Evolutionary conservation across 192 early-diverging fungal genomes (phyloP), one percentile per base, ranked within the genome.

Genomic region (Podila horticola): DNA sequence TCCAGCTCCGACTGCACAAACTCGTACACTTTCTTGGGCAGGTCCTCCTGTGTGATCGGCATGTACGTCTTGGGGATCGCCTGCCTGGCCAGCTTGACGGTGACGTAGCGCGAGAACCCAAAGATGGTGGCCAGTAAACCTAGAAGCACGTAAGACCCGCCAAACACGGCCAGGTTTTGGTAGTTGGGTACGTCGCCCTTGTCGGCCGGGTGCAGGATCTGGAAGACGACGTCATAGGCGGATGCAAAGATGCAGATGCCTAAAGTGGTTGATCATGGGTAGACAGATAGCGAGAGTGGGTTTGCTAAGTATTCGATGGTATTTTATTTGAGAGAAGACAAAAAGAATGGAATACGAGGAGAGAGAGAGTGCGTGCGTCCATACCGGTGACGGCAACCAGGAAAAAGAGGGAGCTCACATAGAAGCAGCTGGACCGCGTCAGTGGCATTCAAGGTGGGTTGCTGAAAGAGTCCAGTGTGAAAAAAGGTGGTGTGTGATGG

Each of bases 11-110:
- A 62, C 31, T 83, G 83, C 22, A 90, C 86, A 66, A 82, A 73
- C 22, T 66, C 69, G 67, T 83, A 79, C 2, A 89, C 89, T 58
- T 67, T 79, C 89, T 83, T 84, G 24, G 89, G 89, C 24, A 88
- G 28, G 62, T 88, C 84, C 17, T 84, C 84, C 17, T 71, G 33
- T 24, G 77, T 77, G 61, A 87, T 87, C 1, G 85, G 86, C 58
- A 87, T 73, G 41, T 86, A 87, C 1, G 84, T 61, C 57, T 90
- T 90, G 55, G 89, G 89, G 30, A 90, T 90, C 50, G 84, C 83
- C 28, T 70, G 71, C 29, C 86, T 63, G n/a, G 86, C 77, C 58
- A 77, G 66, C 58, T 84, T 85, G 10, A 87, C 85, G 24, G 74
- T 86, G 8, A 86, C 67, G 34, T 87, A 69, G 4, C 89, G 87